Evolutionary conservation across 139 green algal genomes (phyloP), one percentile per base, ranked within the genome.

Genomic region (Coelastrella sp.): DNA sequence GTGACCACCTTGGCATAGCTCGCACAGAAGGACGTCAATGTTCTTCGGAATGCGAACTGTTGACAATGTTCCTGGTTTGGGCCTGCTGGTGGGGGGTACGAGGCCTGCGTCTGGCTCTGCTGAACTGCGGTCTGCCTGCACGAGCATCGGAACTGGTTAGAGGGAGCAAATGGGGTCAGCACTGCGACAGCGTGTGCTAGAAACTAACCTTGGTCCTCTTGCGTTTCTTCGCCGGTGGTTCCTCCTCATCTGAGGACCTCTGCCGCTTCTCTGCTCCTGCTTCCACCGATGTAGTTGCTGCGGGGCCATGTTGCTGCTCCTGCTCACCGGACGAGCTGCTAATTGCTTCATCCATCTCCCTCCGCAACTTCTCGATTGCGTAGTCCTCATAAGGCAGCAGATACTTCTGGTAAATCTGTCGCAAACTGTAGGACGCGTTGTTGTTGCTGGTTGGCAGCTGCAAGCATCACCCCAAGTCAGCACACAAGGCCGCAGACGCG

Each of bases 361-460:
- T 78, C 78, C 58, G 77, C 80, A 59, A 66, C 75, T 5, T 83
- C 71, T 73, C 85, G 7, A 85, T n/a, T 85, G 93, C 82, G 58
- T 95, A 90, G 47, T 96, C 91, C 87, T 98, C 96, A 66, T 94
- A 99, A 2, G 90, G 76, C 85, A 96, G 90, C 81, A 99, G 94
- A 65, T 96, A 95, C 91, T 95, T 96, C 77, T 96, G 89, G 90
- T 99, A 99, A 7, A 97, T 90, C 82, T 95, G 90, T 7, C 96
- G 94, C 74, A 99, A 80, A 59, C 91, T 88, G 90, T 96, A 97
- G 4, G 95, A 93, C 3, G 92, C 90, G 75, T 94, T 97, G 66
- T 92, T 93, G 75, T 93, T 96, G 87, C 94, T 92, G 16, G 89
- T 90, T 73, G 88, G 73, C 59, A 94, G 73, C 92, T 95, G 90